Base-by-base conservation (phyloP, 176 grass and related monocot species). In the Typha latifolia region DNA sequence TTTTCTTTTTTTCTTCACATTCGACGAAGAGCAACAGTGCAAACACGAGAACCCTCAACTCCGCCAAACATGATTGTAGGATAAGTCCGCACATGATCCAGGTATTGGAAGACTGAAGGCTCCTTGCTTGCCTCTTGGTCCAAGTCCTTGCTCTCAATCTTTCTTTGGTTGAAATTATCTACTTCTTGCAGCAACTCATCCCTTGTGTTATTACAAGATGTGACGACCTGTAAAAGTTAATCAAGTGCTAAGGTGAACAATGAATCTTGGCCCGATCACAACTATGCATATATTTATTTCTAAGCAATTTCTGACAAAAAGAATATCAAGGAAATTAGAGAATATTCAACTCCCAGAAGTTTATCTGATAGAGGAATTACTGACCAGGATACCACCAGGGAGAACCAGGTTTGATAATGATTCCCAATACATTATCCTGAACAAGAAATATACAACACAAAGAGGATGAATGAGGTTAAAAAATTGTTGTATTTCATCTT, bases 361-460 rank as follows among this genome's bases (percentile, higher is more conserved):
- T 24, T 6, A 19, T 48, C 24, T 10, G 37, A 14, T 16, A 72
- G 32, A 68, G 31, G 68, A 78, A 69, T 22, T 62, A 80, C 85
- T 66, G 1, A 97, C 93, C 93, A 90, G 80, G 67, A 92, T 63
- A 8, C 93, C 88, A 48, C 83, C 75, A 78, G 89, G 72, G 37
- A 85, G 85, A 76, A 87, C 85, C 83, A 97, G 76, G 67, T 80
- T 79, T 7, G 86, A 92, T 51, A 97, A 61, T 5, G 85, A 81
- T 48, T 97, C 83, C 94, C 89, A 93, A 85, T 97, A 97, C 68
- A 82, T 74, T 61, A 85, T 68, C 79, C 94, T 99, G 89, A 73
- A 76, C 24, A 47, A 57, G 78, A 18, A 29, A 14, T 12, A 32
- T 20, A 24, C 0, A 66, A 2, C 62, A 43, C 69, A 15, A 55